phyloP scores from a whole-genome alignment of 2,329 filamentous ascomycete species.

The Colletotrichum higginsianum region DNA sequence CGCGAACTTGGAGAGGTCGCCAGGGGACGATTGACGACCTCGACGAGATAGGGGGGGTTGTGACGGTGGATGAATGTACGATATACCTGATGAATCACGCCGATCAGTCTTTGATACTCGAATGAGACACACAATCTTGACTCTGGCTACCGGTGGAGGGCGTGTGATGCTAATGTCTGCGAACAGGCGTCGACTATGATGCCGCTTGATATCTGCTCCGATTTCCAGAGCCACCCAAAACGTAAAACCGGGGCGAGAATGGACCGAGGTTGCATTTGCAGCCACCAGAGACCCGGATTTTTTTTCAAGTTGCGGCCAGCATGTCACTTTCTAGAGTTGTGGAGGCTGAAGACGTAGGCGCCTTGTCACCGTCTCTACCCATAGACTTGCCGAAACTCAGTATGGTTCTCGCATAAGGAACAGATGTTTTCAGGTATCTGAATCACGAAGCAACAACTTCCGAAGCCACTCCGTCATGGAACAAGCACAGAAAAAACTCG shows the following conservation, averaged over 20 bases:
- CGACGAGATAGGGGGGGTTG: background rate
- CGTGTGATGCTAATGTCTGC: background rate
- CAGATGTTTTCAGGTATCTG: no score
- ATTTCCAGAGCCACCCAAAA: background rate
- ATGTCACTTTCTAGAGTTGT: no score
- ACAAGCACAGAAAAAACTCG: background rate
- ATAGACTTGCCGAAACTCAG: no score
- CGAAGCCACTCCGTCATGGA: background rate
- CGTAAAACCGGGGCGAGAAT: background rate
- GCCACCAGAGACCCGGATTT: no score
- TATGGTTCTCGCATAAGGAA: no score
- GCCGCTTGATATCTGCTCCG: background rate
- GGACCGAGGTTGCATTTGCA: background rate
- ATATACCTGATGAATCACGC: constrained; percentile 13
- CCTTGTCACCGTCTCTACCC: no score
- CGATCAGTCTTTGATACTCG: constrained; percentile 16
- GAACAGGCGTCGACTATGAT: background rate
- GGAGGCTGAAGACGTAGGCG: no score
- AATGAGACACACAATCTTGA: background rate
- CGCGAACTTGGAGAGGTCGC: constrained; percentile 53
- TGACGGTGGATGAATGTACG: background rate
- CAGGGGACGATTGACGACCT: constrained; percentile 44
- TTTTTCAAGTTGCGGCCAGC: no score
- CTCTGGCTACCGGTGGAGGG: background rate
- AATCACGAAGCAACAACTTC: background rate